Evolutionary conservation across 2,329 filamentous ascomycete species (phyloP), one percentile per base, ranked within the genome.

Genomic region (Cladosporium colombiae): DNA sequence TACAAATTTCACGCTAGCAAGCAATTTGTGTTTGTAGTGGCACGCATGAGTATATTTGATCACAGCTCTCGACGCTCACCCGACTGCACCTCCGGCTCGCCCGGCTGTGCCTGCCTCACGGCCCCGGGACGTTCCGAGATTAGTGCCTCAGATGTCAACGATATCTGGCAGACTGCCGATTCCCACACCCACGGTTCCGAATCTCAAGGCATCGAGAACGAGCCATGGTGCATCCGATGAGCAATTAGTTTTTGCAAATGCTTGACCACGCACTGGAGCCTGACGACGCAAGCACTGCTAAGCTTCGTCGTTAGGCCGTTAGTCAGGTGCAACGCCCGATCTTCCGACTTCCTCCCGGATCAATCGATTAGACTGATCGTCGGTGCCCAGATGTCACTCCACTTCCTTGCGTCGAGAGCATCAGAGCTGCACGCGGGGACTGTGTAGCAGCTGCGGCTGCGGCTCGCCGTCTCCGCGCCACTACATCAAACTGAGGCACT

Each of bases 1-100:
- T 53, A 31, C 50, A 55, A 55, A 55, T 55, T 55, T 55, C 52
- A 55, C 14, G 29, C 52, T 55, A 52, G 25, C 49, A 23, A 13
- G 11, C 5, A 5, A 18, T 7, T 18, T 29, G 52, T 29, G 52
- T 55, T 33, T 2, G 7, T 21, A n/a, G 8, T 14, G 52, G 52
- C n/a, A 33, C 52, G 27, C 1, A 11, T 21, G 8, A n/a, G 40
- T 46, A 46, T 11, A 46, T 13, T 5, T 46, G 40, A 46, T 46
- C 40, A 21, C 40, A 11, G 7, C 1, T 2, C 1, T 21, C 6
- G 5, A 33, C 31, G 8, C n/a, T n/a, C n/a, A n/a, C n/a, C n/a
- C n/a, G n/a, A n/a, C n/a, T n/a, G n/a, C 27, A 29, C 37, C 18
- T n/a, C 16, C 37, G 37, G 16, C 37, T 40, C 6, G 2, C 37